Evolutionary conservation across 345 rosid genomes (phyloP).

Genomic region (Murraya koenigii): DNA sequence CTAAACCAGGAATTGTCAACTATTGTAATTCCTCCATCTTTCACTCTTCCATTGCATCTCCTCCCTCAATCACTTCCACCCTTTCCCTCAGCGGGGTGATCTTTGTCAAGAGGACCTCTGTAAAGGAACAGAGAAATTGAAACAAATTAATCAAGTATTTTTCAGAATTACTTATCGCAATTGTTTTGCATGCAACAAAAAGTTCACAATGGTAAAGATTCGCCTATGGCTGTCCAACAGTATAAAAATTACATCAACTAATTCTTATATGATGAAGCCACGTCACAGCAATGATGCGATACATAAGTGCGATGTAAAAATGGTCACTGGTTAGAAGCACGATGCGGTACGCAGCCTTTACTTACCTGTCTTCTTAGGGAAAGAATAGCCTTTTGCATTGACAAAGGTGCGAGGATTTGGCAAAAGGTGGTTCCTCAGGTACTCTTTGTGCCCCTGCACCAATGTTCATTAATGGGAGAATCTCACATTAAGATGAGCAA

Average conservation of each 20-base stretch:
- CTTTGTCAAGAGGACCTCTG: slow-evolving; percentile 75
- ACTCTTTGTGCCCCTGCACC: slow-evolving; percentile 67
- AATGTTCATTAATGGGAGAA: slow-evolving; percentile 10
- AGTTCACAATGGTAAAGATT: not conserved
- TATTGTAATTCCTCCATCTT: not conserved
- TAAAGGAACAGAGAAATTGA: slow-evolving; percentile 14
- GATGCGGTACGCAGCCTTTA: not conserved
- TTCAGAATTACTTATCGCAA: not conserved
- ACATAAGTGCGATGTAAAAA: not conserved
- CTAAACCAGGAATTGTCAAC: not conserved
- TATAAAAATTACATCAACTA: not conserved
- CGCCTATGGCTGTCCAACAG: not conserved
- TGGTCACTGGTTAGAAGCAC: not conserved
- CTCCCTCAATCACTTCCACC: slow-evolving; percentile 51
- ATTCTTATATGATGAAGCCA: not conserved
- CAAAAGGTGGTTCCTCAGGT: slow-evolving; percentile 69
- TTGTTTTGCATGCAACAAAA: not conserved
- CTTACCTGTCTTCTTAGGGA: slow-evolving; percentile 71
- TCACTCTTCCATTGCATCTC: slow-evolving; percentile 81
- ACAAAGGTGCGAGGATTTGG: slow-evolving; percentile 76
- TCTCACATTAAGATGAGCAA: slow-evolving; percentile 8
- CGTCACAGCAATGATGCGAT: not conserved
- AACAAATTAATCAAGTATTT: not conserved
- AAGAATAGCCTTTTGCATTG: slow-evolving; percentile 56
- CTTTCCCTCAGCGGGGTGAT: slow-evolving; percentile 58